Evolutionary conservation across 2,329 filamentous ascomycete genomes (phyloP), one percentile per base, ranked within the genome.

Genomic region (Bimuria novae-zelandiae): DNA sequence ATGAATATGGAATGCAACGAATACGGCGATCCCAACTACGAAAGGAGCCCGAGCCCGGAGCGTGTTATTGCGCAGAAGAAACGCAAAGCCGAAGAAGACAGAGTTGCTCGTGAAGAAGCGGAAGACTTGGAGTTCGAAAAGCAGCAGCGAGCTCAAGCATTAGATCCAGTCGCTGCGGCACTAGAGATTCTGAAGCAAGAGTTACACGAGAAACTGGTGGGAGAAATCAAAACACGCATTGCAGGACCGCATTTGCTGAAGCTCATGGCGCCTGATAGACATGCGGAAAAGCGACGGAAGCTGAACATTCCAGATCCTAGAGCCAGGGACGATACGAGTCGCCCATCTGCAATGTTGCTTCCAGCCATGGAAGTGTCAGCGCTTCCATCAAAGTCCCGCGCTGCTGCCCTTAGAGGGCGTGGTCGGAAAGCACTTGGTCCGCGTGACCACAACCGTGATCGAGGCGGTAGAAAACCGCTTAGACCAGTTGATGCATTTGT

Each of bases 91-190:
- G 87, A 93, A 55, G 80, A 81, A 51, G 85, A 87, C 51, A 84
- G 86, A 51, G 76, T 84, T 39, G 84, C 84, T 49, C 85, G 83
- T 42, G 90, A 96, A 67, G 87, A 91, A 37, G 89, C 90, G 57
- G 83, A 87, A 43, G 93, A 97, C 68, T 70, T 93, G 7, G 92
- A 97, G 68, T 89, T 94, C 61, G 93, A 97, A 72, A 97, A 94
- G 77, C 87, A 86, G 67, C 88, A 93, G 63, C 82, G 93, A 47
- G 92, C 92, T 16, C 88, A 89, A 67, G 89, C 95, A 69, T 84
- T 97, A 59, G 93, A 99, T 72, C 93, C 94, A n/a, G 90, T 93
- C 4, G 77, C 81, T 43, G 93, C 95, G 68, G 93, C 94, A 29
- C 80, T 92, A 33, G 86, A 92, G 56, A 83, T 89, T 39, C 83